Percentiles rank a stretch among this genome's conserved stretches.
Conservation (phyloP, 177 flowering plant genomes). For the Tripterygium wilfordii region DNA sequence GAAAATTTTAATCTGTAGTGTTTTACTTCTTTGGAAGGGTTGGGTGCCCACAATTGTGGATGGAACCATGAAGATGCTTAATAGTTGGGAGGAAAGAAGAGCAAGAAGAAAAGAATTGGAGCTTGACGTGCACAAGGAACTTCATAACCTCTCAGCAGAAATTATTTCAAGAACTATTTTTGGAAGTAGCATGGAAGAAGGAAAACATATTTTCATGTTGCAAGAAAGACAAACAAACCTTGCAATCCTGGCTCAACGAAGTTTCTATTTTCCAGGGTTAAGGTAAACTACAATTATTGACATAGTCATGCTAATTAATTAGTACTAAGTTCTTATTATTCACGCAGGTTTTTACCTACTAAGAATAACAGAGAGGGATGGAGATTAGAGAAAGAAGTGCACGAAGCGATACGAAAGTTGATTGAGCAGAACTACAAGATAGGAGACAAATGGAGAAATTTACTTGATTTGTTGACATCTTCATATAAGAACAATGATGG, state of each 20-base stretch:
- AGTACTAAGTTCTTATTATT: not conserved
- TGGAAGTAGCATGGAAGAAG: constrained; percentile 60
- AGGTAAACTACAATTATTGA: too few relatives aligned
- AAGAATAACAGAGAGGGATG: constrained; percentile 47
- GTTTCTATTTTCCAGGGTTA: constrained; percentile 59
- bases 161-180: constrained; percentile 57
- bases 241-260: constrained; percentile 28
- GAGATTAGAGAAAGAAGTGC: constrained; percentile 48
- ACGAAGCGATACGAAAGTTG: constrained; percentile 29
- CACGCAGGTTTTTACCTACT: constrained; percentile 53
- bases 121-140: constrained; percentile 46
- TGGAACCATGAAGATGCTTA: constrained; percentile 37
- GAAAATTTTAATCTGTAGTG: too few relatives aligned
- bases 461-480: constrained; percentile 41
- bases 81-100: constrained; percentile 54
- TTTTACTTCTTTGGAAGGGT: constrained; percentile 22
- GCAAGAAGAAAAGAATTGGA: constrained; percentile 48
- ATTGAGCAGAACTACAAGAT: constrained; percentile 25
- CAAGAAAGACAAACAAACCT: constrained; percentile 45
- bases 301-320: too few relatives aligned
- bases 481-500: constrained; percentile 28
- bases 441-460: constrained; percentile 32
- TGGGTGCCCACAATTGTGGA: constrained; percentile 65
- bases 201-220: constrained; percentile 51
- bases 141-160: constrained; percentile 50